Evolutionary conservation across 169 alveolate species (phyloP).

Genomic region (Babesia microti): DNA sequence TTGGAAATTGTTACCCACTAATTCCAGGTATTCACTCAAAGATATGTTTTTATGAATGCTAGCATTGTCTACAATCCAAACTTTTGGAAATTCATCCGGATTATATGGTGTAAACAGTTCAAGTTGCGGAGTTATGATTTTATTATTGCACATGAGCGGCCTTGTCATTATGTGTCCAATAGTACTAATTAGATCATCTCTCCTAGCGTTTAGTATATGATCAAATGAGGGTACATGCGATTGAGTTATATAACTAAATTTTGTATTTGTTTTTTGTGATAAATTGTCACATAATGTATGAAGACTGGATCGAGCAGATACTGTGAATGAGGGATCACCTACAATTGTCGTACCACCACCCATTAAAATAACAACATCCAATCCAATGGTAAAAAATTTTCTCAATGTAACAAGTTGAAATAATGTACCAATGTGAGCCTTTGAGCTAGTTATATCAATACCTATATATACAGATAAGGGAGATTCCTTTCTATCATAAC

Average conservation of each 20-base stretch:
- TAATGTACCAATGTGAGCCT: slow-evolving; percentile 61
- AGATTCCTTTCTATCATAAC: no score
- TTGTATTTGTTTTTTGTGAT: background rate
- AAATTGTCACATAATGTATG: slow-evolving; percentile 13
- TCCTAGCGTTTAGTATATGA: slow-evolving; percentile 8
- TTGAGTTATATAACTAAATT: slow-evolving; percentile 16
- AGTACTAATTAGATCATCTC: slow-evolving; percentile 4
- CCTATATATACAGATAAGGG: slow-evolving; percentile 30
- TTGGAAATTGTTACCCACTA: slow-evolving; percentile 40
- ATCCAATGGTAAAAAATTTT: slow-evolving; percentile 30
- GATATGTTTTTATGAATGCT: slow-evolving; percentile 34
- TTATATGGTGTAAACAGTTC: slow-evolving; percentile 11
- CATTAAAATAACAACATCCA: slow-evolving; percentile 52
- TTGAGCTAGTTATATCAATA: slow-evolving; percentile 54
- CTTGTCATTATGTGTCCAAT: slow-evolving; percentile 22
- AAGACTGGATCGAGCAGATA: slow-evolving; percentile 9
- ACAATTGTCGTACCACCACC: slow-evolving; percentile 66
- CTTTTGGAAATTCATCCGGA: no score
- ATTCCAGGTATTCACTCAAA: slow-evolving; percentile 41
- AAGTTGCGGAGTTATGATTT: background rate
- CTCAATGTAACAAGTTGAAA: slow-evolving; percentile 56
- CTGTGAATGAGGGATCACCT: slow-evolving; percentile 67
- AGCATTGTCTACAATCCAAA: slow-evolving; percentile 38
- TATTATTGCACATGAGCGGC: slow-evolving; percentile 8
- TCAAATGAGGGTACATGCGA: slow-evolving; percentile 1